These are phyloP conservation scores for Picea sitchensis DNA, from an alignment of 75 land plant species.

Conservation along the genomic window DNA sequence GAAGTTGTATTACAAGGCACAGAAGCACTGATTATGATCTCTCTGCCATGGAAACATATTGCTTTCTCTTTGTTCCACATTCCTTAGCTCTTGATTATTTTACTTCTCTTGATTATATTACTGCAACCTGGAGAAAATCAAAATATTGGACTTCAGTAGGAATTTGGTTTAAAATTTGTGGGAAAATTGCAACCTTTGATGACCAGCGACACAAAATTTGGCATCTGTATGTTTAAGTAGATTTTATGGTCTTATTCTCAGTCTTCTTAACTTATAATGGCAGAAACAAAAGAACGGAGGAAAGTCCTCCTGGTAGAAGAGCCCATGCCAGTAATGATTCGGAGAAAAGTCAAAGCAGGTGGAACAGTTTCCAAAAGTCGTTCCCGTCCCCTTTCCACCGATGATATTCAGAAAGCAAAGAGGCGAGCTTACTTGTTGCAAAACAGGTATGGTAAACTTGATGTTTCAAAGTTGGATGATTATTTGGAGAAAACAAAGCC, in stretches of 20 bases:
- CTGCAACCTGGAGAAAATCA: no score
- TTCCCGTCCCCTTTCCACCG: conserved; percentile 86
- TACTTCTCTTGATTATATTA: neutral
- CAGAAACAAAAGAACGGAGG: conserved; percentile 68
- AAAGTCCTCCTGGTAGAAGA: conserved; percentile 87
- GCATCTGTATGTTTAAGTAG: no score
- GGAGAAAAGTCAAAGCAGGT: conserved; percentile 36
- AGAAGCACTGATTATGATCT: neutral
- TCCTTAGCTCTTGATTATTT: neutral
- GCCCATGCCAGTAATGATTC: conserved; percentile 27
- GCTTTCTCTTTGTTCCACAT: neutral
- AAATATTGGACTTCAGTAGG: no score
- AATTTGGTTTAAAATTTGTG: no score
- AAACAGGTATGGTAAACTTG: conserved; percentile 32
- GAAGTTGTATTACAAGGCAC: neutral
- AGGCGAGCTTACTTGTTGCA: conserved; percentile 69
- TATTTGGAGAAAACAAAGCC: conserved; percentile 1
- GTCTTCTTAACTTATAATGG: conserved; percentile 16
- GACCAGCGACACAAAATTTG: no score
- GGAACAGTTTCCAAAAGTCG: conserved; percentile 29
- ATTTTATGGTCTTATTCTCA: neutral
- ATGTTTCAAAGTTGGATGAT: neutral
- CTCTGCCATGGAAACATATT: neutral
- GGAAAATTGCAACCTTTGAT: no score
- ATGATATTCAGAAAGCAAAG: conserved; percentile 97